phyloP scores from a whole-genome alignment of 2,329 filamentous ascomycete genomes.

The Colletotrichum sublineola region DNA sequence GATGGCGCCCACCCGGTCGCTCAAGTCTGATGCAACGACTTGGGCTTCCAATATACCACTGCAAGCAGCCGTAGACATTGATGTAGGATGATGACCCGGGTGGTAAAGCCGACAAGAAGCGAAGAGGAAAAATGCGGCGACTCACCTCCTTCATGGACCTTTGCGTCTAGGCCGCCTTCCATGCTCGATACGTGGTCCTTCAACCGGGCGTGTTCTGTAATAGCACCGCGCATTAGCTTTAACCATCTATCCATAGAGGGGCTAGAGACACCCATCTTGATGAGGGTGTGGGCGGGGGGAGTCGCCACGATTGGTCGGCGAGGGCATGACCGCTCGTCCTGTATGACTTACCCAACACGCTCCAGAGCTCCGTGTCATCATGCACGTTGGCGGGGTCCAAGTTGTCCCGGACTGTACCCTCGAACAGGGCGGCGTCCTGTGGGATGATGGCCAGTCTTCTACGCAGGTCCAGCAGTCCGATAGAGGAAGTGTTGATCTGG shows the following conservation, averaged over 20 bases:
- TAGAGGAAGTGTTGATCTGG: slow-evolving; percentile 86
- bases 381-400: slow-evolving; percentile 94
- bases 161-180: slow-evolving; percentile 90
- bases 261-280: slow-evolving; percentile 17
- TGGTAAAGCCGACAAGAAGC: slow-evolving; percentile 47
- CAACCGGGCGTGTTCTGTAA: slow-evolving; percentile 87
- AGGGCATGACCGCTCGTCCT: slow-evolving; percentile 23
- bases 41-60: slow-evolving; percentile 39
- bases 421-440: slow-evolving; percentile 96
- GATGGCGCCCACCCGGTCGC: slow-evolving; percentile 11
- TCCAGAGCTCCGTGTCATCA: slow-evolving; percentile 98
- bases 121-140: slow-evolving; percentile 46
- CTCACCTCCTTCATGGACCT: slow-evolving; percentile 93
- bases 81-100: slow-evolving; percentile 43
- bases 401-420: slow-evolving; percentile 93
- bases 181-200: slow-evolving; percentile 91
- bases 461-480: slow-evolving; percentile 90
- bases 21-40: slow-evolving; percentile 15
- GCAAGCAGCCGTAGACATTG: slow-evolving; percentile 48
- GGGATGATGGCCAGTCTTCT: slow-evolving; percentile 95
- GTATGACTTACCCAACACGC: slow-evolving; percentile 80
- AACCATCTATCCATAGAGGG: slow-evolving; percentile 37
- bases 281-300: slow-evolving; percentile 39
- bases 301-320: slow-evolving; percentile 15
- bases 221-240: slow-evolving; percentile 54